Evolutionary conservation across 2,329 filamentous ascomycete species (phyloP).

Genomic region (Hymenoscyphus fraxineus): DNA sequence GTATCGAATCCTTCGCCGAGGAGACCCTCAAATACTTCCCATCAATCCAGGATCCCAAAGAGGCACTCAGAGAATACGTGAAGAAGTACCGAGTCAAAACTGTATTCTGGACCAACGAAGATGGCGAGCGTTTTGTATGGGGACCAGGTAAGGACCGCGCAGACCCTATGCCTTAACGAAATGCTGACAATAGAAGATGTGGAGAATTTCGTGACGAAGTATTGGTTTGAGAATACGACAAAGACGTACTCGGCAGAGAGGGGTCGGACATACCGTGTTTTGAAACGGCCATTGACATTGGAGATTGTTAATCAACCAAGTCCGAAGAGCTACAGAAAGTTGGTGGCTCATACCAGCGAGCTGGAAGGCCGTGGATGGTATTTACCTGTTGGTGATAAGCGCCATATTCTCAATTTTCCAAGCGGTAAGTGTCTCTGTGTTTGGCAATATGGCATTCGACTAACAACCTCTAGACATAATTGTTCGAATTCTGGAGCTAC

Average conservation of each 20-base stretch:
- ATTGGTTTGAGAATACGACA: background rate
- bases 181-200: background rate
- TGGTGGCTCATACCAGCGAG: constrained; percentile 1
- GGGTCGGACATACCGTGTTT: background rate
- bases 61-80: background rate
- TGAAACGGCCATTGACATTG: background rate
- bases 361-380: background rate
- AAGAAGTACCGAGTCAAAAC: background rate
- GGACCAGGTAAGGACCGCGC: background rate
- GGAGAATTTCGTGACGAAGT: background rate
- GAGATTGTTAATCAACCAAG: background rate
- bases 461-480: background rate
- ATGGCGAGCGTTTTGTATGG: background rate
- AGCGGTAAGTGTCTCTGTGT: background rate
- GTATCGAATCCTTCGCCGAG: background rate
- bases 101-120: background rate
- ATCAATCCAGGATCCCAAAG: background rate
- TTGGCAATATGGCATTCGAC: background rate
- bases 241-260: background rate
- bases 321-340: background rate
- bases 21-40: background rate
- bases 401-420: background rate
- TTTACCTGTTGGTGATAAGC: background rate
- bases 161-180: no score
- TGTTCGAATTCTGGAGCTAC: background rate